Evolutionary conservation across 2,329 filamentous ascomycete genomes (phyloP).

Genomic region (Lasiodiplodia sp.): DNA sequence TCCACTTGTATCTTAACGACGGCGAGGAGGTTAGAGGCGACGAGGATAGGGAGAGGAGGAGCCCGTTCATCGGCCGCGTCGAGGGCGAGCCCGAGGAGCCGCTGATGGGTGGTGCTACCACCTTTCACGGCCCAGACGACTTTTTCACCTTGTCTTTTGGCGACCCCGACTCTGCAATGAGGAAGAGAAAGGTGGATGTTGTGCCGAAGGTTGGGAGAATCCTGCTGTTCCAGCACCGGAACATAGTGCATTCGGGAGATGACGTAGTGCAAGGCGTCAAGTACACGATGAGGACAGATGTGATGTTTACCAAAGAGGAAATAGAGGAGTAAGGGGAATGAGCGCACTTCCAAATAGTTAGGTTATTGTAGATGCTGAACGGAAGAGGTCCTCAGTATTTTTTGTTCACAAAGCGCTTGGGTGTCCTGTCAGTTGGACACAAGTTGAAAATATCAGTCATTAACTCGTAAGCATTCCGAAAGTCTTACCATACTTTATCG

Average conservation of each 20-base stretch:
- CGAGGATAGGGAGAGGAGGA: constrained; percentile 5
- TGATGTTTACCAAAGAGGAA: constrained; percentile 55
- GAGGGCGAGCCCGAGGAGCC: constrained; percentile 39
- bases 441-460: neutral
- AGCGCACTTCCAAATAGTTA: neutral
- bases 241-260: constrained; percentile 62
- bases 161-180: constrained; percentile 33
- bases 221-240: constrained; percentile 64
- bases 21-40: constrained; percentile 37
- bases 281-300: constrained; percentile 63
- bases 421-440: neutral
- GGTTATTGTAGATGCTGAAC: neutral
- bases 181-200: constrained; percentile 50
- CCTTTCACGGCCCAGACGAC: constrained; percentile 50
- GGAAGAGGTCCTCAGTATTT: neutral
- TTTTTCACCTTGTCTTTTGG: neutral
- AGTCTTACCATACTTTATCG: neutral
- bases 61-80: constrained; percentile 9
- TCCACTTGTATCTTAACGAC: constrained; percentile 65
- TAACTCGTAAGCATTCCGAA: neutral
- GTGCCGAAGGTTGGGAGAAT: constrained; percentile 60
- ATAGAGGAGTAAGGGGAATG: neutral
- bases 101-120: constrained; percentile 63
- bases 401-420: neutral
- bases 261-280: constrained; percentile 62